phyloP scores from a whole-genome alignment of 2,329 filamentous ascomycete species.

The Penicillium sp. region DNA sequence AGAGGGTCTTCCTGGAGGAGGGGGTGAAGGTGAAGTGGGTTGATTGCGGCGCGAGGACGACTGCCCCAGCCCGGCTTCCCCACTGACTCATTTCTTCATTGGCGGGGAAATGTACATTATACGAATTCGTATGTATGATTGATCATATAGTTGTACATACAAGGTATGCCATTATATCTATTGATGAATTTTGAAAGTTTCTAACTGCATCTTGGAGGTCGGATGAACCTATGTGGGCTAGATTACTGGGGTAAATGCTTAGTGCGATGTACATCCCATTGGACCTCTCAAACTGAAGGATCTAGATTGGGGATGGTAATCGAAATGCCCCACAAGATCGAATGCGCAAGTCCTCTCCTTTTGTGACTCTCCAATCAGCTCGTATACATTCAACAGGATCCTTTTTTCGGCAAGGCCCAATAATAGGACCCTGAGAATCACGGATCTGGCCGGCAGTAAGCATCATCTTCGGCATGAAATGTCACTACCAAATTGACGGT shows the following conservation, averaged over 20 bases:
- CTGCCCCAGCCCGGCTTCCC: not conserved
- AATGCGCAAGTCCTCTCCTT: too few species aligned
- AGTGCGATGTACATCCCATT: too few species aligned
- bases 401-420: not conserved
- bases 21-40: constrained; percentile 2
- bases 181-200: too few species aligned
- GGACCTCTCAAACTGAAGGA: too few species aligned
- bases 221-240: too few species aligned
- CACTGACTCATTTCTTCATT: constrained; percentile 3
- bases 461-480: not conserved
- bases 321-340: too few species aligned
- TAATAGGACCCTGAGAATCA: not conserved
- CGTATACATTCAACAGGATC: not conserved
- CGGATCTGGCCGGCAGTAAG: not conserved
- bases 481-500: not conserved
- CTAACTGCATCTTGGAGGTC: too few species aligned
- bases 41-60: not conserved
- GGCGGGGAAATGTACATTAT: not conserved
- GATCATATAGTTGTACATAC: not conserved
- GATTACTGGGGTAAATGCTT: too few species aligned
- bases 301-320: too few species aligned
- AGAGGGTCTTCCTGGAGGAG: not conserved
- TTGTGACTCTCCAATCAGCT: too few species aligned
- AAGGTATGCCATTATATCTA: too few species aligned
- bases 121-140: not conserved